Conservation (phyloP, 148 eudicot species). For the Chenopodium berlandieri region DNA sequence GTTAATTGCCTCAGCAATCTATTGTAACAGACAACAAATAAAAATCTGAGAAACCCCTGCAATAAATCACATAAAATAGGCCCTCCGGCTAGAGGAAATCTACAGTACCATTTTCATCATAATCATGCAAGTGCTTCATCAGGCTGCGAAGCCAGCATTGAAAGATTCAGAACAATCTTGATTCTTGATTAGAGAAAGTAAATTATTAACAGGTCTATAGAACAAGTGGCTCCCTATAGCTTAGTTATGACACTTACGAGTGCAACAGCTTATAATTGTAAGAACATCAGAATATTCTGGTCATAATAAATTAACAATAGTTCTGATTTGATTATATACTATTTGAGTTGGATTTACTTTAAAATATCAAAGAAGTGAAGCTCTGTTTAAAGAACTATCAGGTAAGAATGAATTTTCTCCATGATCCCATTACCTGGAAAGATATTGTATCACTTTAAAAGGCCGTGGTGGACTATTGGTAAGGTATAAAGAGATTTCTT, state of each 20-base stretch:
- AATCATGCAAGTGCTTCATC: neutral
- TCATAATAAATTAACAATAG: neutral
- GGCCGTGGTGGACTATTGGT: no score
- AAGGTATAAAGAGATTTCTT: no score
- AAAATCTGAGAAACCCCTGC: constrained; percentile 3
- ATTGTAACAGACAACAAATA: neutral
- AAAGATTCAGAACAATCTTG: neutral
- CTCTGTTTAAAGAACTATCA: no score
- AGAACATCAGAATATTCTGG: neutral
- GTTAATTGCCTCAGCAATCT: constrained; percentile 79
- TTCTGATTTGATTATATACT: neutral
- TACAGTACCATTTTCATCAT: neutral
- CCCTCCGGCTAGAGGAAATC: neutral
- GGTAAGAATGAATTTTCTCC: no score
- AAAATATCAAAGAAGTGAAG: neutral
- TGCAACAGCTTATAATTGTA: neutral
- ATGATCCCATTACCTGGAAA: no score
- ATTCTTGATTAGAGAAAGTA: neutral
- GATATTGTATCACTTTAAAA: no score
- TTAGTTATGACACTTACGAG: neutral
- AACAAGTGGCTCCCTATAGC: neutral
- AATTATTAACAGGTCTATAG: neutral
- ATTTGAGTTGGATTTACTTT: neutral
- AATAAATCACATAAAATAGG: neutral
- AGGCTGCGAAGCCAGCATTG: neutral